Evolutionary conservation across 1,139 yeast species (phyloP).

Genomic region (Blastobotrys illinoisensis): DNA sequence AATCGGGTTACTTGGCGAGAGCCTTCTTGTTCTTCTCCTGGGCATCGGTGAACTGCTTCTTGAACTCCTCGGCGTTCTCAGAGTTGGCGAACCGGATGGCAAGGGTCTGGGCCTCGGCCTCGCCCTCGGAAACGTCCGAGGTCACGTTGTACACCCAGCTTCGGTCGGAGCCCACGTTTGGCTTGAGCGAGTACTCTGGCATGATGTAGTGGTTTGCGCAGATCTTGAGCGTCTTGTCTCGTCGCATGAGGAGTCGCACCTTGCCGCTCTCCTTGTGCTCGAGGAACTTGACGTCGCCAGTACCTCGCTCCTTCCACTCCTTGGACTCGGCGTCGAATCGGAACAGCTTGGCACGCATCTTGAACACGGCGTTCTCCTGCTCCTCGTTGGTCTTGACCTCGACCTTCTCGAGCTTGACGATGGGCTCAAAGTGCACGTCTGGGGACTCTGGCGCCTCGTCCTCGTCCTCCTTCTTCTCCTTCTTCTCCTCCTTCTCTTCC

Average conservation of each 20-base stretch:
- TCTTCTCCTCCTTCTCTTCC: constrained; percentile 29
- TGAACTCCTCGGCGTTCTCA: constrained; percentile 95
- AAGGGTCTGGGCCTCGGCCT: constrained; percentile 90
- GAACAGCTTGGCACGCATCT: constrained; percentile 86
- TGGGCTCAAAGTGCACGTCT: constrained; percentile 94
- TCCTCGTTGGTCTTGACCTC: constrained; percentile 97
- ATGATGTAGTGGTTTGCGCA: constrained; percentile 90
- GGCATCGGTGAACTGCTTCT: constrained; percentile 83
- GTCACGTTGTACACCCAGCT: constrained; percentile 97
- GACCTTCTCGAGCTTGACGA: constrained; percentile 90
- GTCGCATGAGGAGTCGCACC: constrained; percentile 92
- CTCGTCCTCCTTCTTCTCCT: constrained; percentile 15
- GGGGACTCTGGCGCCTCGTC: constrained; percentile 80
- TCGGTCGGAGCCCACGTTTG: constrained; percentile 95
- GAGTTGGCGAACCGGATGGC: constrained; percentile 96
- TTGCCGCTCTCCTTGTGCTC: constrained; percentile 77
- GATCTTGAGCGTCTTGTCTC: constrained; percentile 95
- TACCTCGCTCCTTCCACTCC: constrained; percentile 99
- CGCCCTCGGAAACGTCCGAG: constrained; percentile 94
- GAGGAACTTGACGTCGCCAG: constrained; percentile 95
- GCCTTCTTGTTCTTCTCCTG: constrained; percentile 54
- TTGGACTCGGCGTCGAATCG: constrained; percentile 68
- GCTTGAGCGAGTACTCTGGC: constrained; percentile 78
- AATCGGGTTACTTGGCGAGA: constrained; percentile 13
- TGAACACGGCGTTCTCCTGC: constrained; percentile 81